Evolutionary conservation across 192 early-diverging fungal genomes (phyloP).

Genomic region (Backusella liffmaniae): DNA sequence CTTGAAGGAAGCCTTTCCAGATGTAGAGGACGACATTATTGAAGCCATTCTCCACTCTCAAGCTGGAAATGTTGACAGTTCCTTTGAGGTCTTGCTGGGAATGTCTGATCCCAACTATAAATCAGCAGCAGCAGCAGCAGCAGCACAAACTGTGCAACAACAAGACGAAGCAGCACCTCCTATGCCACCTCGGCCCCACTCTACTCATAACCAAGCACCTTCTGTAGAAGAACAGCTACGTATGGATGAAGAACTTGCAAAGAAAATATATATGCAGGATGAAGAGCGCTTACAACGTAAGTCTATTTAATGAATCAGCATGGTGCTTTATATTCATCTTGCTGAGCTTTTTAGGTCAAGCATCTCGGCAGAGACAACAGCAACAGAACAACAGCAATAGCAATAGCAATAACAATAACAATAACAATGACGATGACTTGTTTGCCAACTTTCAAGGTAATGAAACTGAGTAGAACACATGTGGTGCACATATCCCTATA

Average conservation of each 20-base stretch:
- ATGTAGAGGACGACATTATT: constrained; percentile 47
- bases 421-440: constrained; percentile 18
- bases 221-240: constrained; percentile 47
- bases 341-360: neutral
- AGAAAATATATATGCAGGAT: constrained; percentile 47
- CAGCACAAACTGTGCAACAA: neutral
- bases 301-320: neutral
- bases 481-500: neutral
- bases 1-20: constrained; percentile 54
- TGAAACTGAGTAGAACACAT: neutral
- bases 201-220: constrained; percentile 13
- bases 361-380: constrained; percentile 23
- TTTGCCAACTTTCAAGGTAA: constrained; percentile 36
- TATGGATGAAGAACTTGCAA: constrained; percentile 56
- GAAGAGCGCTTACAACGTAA: constrained; percentile 31
- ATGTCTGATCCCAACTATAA: constrained; percentile 59
- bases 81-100: constrained; percentile 49
- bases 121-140: constrained; percentile 14
- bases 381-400: constrained; percentile 32
- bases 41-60: constrained; percentile 52
- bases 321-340: too few relatives aligned
- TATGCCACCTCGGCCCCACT: constrained; percentile 34
- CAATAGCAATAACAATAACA: neutral
- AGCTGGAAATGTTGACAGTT: constrained; percentile 41
- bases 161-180: constrained; percentile 20